These are phyloP conservation scores for Prunella vulgaris DNA, from an alignment of 257 asterid species.

Conservation along the genomic window DNA sequence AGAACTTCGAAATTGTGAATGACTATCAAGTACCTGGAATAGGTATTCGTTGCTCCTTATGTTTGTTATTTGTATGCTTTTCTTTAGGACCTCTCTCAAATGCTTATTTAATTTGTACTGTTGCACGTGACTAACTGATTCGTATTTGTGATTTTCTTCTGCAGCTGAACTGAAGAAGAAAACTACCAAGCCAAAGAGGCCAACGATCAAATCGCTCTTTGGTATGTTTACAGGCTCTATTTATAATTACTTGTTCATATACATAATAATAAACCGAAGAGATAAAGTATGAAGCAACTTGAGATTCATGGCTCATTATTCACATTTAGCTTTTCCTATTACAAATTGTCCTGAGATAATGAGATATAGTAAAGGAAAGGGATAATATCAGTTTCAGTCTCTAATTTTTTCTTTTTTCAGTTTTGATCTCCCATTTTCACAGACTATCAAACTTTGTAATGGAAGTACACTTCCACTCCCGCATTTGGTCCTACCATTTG, in stretches of 20 bases:
- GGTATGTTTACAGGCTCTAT: constrained; percentile 44
- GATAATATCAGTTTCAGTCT: no score
- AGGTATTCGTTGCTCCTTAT: constrained; percentile 44
- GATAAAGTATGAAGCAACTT: background rate
- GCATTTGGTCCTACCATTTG: no score
- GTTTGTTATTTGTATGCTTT: background rate
- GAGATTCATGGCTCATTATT: background rate
- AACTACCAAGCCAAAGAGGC: constrained; percentile 65
- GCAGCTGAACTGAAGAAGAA: constrained; percentile 96
- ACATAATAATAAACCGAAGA: background rate
- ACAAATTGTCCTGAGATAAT: background rate
- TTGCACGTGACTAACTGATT: background rate
- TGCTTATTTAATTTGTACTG: background rate
- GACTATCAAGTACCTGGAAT: constrained; percentile 96
- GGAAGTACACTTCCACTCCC: no score
- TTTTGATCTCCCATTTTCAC: no score
- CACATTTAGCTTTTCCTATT: background rate
- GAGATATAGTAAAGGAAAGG: background rate
- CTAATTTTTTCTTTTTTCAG: no score
- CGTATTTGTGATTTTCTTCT: background rate
- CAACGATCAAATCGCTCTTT: constrained; percentile 78
- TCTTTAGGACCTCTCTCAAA: background rate
- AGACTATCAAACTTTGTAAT: no score
- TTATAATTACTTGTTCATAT: background rate
- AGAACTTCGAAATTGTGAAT: constrained; percentile 92